phyloP scores from a whole-genome alignment of 352 stramenopile genomes.

The Globisporangium viniferum region DNA sequence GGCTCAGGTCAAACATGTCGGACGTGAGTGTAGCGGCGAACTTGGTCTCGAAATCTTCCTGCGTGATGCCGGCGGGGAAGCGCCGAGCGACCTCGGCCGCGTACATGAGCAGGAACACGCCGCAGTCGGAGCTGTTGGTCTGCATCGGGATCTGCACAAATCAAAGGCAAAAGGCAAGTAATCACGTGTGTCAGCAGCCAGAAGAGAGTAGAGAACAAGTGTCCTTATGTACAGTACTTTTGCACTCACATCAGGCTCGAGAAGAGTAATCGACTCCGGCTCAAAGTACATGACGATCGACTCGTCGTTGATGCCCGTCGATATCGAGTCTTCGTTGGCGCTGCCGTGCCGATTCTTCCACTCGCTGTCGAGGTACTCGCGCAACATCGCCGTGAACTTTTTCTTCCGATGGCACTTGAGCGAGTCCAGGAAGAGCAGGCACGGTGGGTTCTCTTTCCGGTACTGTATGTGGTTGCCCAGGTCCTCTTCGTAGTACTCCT shows the following conservation, averaged over 20 bases:
- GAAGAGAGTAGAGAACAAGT: neutral
- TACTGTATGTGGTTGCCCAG: constrained; percentile 31
- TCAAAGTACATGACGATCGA: constrained; percentile 45
- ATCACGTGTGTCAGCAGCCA: neutral
- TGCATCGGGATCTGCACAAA: constrained; percentile 84
- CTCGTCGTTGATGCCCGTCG: constrained; percentile 10
- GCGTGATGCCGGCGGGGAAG: constrained; percentile 52
- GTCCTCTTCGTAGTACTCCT: constrained; percentile 46
- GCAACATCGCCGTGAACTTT: constrained; percentile 77
- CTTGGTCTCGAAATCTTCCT: constrained; percentile 51
- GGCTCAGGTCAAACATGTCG: constrained; percentile 61
- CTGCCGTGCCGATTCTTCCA: constrained; percentile 30
- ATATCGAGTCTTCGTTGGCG: constrained; percentile 4
- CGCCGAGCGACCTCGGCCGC: constrained; percentile 54
- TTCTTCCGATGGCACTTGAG: constrained; percentile 92
- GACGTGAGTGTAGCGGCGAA: constrained; percentile 42
- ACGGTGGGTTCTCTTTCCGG: constrained; percentile 47
- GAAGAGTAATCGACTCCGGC: constrained; percentile 46
- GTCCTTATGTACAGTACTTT: too few relatives aligned
- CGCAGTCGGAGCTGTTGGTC: constrained; percentile 93
- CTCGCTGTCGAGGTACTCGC: constrained; percentile 87
- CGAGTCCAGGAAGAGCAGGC: constrained; percentile 94
- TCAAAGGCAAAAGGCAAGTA: too few relatives aligned
- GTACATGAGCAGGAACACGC: constrained; percentile 83
- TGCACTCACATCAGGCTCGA: constrained; percentile 69